phyloP scores from a whole-genome alignment of 805 yeast genomes.

The Kuraishia ogatae region DNA sequence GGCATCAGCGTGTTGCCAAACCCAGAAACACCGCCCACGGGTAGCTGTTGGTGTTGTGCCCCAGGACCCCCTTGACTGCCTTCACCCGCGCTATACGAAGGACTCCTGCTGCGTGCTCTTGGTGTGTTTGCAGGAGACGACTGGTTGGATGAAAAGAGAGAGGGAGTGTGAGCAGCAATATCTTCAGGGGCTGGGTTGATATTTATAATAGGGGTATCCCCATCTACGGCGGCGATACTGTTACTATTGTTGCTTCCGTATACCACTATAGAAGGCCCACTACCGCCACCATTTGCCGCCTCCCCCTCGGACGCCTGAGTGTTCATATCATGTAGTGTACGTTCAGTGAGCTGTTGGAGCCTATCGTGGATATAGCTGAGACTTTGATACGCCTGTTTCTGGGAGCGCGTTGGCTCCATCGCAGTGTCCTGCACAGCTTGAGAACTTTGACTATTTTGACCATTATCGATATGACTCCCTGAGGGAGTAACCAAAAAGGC shows the following conservation, averaged over 20 bases:
- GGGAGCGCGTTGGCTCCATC: not conserved
- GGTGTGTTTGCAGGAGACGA: conserved; percentile 28
- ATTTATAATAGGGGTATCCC: conserved; percentile 5
- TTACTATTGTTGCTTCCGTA: not conserved
- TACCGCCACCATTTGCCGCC: not conserved
- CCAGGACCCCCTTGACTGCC: too few species aligned
- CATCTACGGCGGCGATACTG: not conserved
- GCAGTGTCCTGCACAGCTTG: not conserved
- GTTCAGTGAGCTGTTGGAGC: conserved; percentile 13
- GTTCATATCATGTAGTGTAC: conserved; percentile 11
- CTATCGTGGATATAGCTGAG: conserved; percentile 5
- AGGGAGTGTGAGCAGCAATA: conserved; percentile 40
- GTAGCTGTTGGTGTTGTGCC: not conserved
- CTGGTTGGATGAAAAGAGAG: conserved; percentile 40
- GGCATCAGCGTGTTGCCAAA: conserved; percentile 11
- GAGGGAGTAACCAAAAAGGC: not conserved
- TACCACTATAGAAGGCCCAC: not conserved
- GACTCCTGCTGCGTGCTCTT: conserved; percentile 17
- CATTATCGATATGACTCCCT: too few species aligned
- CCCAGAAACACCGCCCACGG: not conserved
- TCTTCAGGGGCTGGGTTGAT: conserved; percentile 27
- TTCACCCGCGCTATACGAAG: not conserved
- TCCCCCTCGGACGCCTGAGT: conserved; percentile 1
- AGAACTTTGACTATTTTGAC: not conserved
- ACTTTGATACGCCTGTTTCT: conserved; percentile 7